phyloP scores from a whole-genome alignment of 129 eudicot genomes.

The Artemisia tridentata region DNA sequence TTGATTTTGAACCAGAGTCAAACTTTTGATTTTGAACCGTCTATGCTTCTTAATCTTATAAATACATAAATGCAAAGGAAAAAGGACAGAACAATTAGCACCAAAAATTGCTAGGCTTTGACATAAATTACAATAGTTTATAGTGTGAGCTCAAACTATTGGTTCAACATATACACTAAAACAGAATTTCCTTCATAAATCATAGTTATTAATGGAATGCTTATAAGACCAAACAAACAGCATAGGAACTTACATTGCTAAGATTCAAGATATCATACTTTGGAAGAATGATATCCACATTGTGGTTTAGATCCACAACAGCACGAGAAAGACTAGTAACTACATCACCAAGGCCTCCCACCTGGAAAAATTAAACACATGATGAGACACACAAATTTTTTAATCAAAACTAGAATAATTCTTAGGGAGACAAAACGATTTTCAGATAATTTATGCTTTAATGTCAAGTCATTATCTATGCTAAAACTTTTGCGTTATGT shows the following conservation, averaged over 20 bases:
- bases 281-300: slow-evolving; percentile 85
- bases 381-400: neutral
- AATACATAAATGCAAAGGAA: neutral
- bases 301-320: slow-evolving; percentile 90
- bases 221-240: slow-evolving; percentile 18
- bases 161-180: neutral
- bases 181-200: neutral
- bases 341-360: slow-evolving; percentile 98
- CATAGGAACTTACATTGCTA: slow-evolving; percentile 65
- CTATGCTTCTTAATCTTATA: too few relatives aligned
- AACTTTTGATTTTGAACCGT: too few relatives aligned
- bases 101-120: neutral
- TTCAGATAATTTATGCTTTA: neutral
- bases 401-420: slow-evolving; percentile 2
- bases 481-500: too few relatives aligned
- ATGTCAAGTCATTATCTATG: too few relatives aligned
- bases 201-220: neutral
- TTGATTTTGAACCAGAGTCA: neutral
- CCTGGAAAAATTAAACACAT: slow-evolving; percentile 44
- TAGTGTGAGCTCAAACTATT: neutral
- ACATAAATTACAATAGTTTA: neutral
- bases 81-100: neutral
- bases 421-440: too few relatives aligned
- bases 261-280: slow-evolving; percentile 94
- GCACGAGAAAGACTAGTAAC: slow-evolving; percentile 99